Conservation (phyloP, 768 basidiomycete species). For the button mushroom (Agaricus bisporus) region DNA sequence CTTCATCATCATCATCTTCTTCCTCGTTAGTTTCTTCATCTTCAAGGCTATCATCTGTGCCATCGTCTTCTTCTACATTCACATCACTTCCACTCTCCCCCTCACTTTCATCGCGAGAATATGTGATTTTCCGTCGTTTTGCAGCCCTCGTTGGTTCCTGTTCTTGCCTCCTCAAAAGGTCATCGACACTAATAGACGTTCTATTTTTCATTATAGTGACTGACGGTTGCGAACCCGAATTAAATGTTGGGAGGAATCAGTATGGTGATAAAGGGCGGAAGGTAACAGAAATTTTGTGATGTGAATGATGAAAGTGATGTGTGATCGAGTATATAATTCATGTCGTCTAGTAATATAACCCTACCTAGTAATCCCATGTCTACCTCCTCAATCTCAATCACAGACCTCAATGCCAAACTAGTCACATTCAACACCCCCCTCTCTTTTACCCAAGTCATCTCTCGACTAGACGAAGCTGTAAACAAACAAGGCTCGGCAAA, state of each 20-base stretch:
- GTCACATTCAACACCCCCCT: slow-evolving; percentile 37
- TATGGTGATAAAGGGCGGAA: no score
- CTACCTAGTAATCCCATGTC: slow-evolving; percentile 9
- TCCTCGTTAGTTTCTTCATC: slow-evolving; percentile 1
- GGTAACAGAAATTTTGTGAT: no score
- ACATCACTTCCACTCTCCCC: slow-evolving; percentile 9
- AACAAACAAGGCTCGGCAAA: slow-evolving; percentile 30
- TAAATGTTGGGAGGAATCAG: neutral
- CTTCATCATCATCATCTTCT: slow-evolving; percentile 5
- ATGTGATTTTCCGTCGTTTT: slow-evolving; percentile 29
- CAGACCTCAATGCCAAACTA: slow-evolving; percentile 31
- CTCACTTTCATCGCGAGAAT: neutral
- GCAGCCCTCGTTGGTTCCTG: slow-evolving; percentile 17
- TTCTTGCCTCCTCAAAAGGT: slow-evolving; percentile 41
- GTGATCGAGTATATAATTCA: no score
- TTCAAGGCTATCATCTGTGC: slow-evolving; percentile 2
- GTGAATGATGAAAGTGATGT: neutral
- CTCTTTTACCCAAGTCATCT: slow-evolving; percentile 32
- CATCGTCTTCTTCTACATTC: slow-evolving; percentile 15
- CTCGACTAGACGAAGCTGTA: slow-evolving; percentile 36
- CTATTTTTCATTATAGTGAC: slow-evolving; percentile 12
- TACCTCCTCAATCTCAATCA: slow-evolving; percentile 20
- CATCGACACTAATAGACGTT: slow-evolving; percentile 34
- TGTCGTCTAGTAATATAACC: no score
- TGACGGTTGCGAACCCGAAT: neutral